Conservation (phyloP, 2,329 filamentous ascomycete genomes). For the Cytospora piceae region DNA sequence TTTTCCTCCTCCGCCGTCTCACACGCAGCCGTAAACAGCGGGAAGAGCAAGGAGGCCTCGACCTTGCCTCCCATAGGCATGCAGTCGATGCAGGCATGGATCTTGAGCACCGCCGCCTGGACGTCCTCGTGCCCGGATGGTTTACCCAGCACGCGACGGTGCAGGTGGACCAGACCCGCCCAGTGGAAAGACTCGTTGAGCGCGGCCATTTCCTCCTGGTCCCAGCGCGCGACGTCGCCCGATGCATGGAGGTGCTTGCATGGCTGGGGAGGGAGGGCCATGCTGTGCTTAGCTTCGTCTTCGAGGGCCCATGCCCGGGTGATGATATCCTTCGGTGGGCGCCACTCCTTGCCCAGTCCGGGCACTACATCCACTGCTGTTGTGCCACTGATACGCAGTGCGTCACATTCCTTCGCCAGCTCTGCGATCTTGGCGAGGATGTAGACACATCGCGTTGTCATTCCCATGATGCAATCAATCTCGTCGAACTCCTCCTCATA, state of each 20-base stretch:
- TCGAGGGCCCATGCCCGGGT: constrained; percentile 63
- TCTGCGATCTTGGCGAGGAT: constrained; percentile 74
- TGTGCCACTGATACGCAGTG: constrained; percentile 56
- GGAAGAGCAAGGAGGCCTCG: constrained; percentile 76
- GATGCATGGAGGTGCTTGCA: constrained; percentile 53
- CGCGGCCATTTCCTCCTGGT: constrained; percentile 67
- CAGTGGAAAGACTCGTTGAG: constrained; percentile 81
- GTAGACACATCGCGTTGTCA: constrained; percentile 71
- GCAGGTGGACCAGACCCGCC: constrained; percentile 74
- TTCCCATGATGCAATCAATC: constrained; percentile 82
- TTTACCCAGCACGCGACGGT: constrained; percentile 71
- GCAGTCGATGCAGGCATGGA: constrained; percentile 63
- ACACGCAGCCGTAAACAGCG: constrained; percentile 82
- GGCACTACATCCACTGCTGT: constrained; percentile 32
- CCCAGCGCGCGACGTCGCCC: constrained; percentile 58
- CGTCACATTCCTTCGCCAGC: constrained; percentile 70
- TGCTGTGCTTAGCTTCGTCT: constrained; percentile 62
- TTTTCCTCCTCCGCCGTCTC: constrained; percentile 64
- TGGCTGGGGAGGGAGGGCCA: constrained; percentile 46
- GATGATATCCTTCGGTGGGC: constrained; percentile 57
- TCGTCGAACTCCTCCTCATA: constrained; percentile 60
- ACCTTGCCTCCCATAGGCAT: constrained; percentile 70
- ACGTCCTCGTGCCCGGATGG: constrained; percentile 62
- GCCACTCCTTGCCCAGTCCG: constrained; percentile 54
- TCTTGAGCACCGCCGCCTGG: constrained; percentile 63